phyloP scores from a whole-genome alignment of 2,329 filamentous ascomycete species.

The Furcasterigmium furcatum region DNA sequence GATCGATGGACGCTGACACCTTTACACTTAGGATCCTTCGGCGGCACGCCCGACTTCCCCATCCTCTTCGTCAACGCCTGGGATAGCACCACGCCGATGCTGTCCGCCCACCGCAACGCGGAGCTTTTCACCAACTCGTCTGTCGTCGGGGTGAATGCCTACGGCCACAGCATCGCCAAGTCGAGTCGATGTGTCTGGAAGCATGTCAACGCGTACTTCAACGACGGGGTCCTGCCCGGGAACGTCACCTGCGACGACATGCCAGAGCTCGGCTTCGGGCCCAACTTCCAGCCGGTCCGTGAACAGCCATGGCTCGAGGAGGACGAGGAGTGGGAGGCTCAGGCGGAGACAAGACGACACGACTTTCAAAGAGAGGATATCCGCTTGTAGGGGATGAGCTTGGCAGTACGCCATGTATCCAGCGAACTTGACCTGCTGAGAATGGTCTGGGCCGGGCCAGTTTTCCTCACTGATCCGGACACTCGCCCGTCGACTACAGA shows the following conservation, averaged over 20 bases:
- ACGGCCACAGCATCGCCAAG: slow-evolving; percentile 23
- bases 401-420: too few relatives aligned
- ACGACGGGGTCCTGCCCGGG: slow-evolving; percentile 38
- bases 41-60: slow-evolving; percentile 32
- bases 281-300: too few relatives aligned
- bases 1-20: too few relatives aligned
- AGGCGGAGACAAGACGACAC: too few relatives aligned
- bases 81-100: slow-evolving; percentile 42
- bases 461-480: too few relatives aligned
- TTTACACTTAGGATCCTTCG: neutral
- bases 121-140: slow-evolving; percentile 38
- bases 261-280: neutral
- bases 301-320: too few relatives aligned
- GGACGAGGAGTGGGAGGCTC: too few relatives aligned
- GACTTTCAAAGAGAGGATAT: too few relatives aligned
- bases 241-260: slow-evolving; percentile 1
- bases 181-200: neutral
- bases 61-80: slow-evolving; percentile 40
- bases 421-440: too few relatives aligned
- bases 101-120: slow-evolving; percentile 37
- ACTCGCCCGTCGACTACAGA: too few relatives aligned
- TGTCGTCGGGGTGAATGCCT: slow-evolving; percentile 44
- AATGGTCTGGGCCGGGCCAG: too few relatives aligned
- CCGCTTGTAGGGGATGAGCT: too few relatives aligned
- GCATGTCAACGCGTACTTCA: slow-evolving; percentile 37